Evolutionary conservation across 192 early-diverging fungal species (phyloP).

Genomic region (Cetraspora pellucida): DNA sequence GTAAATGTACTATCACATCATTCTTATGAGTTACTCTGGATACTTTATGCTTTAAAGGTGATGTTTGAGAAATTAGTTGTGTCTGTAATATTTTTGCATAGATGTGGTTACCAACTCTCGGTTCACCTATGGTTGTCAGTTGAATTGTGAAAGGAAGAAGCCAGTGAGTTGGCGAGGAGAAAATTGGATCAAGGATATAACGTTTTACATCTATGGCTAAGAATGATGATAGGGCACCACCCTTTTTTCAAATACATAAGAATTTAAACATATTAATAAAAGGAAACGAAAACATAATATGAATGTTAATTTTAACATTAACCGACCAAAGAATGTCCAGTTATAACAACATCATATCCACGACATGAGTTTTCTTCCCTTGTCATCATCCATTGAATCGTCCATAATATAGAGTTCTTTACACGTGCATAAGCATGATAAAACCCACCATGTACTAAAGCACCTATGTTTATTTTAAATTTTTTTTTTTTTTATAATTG

Average conservation of each 20-base stretch:
- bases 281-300: background rate
- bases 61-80: background rate
- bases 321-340: conserved; percentile 26
- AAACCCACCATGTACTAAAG: conserved; percentile 19
- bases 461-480: conserved; percentile 2
- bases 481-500: background rate
- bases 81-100: background rate
- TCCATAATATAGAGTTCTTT: background rate
- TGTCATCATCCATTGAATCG: conserved; percentile 7
- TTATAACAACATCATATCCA: conserved; percentile 20
- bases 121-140: conserved; percentile 19
- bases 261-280: background rate
- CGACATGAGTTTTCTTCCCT: conserved; percentile 18
- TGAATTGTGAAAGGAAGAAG: conserved; percentile 1
- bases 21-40: conserved; percentile 13
- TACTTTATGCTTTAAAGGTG: background rate
- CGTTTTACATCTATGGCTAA: conserved; percentile 20
- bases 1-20: conserved; percentile 21
- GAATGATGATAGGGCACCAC: conserved; percentile 16
- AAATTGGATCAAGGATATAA: conserved; percentile 21
- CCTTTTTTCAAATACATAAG: background rate
- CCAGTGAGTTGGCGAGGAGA: background rate
- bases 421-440: background rate
- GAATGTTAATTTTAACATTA: background rate
- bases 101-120: conserved; percentile 14